Conservation (phyloP, 306 rosid species). For the Cucurbita moschata region DNA sequence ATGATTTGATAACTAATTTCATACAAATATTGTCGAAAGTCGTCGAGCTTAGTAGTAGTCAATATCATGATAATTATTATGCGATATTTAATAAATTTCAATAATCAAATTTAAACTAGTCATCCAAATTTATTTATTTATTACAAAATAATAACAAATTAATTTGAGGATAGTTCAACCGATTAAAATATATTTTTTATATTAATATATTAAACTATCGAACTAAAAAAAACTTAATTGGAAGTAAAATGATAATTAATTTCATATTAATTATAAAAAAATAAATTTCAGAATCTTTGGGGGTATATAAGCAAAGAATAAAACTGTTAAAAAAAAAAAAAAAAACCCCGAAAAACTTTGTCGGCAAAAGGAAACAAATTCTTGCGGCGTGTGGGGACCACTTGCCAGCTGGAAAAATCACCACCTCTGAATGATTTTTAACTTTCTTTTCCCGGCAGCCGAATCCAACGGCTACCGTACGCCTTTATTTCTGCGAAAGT, state of each 20-base stretch:
- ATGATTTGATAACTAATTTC: background rate
- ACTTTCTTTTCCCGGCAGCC: background rate
- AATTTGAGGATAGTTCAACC: too few species aligned
- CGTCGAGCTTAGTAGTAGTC: background rate
- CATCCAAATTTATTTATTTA: too few species aligned
- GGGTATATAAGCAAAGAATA: background rate
- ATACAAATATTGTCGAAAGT: background rate
- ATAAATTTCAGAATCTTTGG: too few species aligned
- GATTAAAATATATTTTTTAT: too few species aligned
- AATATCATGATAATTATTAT: too few species aligned
- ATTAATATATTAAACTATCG: too few species aligned
- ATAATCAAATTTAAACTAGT: too few species aligned
- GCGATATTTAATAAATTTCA: too few species aligned
- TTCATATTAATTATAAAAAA: too few species aligned
- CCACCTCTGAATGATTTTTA: background rate
- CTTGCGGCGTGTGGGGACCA: background rate
- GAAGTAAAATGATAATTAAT: too few species aligned
- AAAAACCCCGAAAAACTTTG: background rate
- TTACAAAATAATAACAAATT: too few species aligned
- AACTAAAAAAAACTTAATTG: too few species aligned
- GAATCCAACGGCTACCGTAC: conserved; percentile 6
- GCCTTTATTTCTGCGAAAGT: background rate
- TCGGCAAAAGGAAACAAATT: conserved; percentile 2
- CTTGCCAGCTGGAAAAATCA: background rate
- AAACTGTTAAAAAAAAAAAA: background rate